Base-by-base conservation (phyloP, 345 rosid species). In the Camelina neglecta region DNA sequence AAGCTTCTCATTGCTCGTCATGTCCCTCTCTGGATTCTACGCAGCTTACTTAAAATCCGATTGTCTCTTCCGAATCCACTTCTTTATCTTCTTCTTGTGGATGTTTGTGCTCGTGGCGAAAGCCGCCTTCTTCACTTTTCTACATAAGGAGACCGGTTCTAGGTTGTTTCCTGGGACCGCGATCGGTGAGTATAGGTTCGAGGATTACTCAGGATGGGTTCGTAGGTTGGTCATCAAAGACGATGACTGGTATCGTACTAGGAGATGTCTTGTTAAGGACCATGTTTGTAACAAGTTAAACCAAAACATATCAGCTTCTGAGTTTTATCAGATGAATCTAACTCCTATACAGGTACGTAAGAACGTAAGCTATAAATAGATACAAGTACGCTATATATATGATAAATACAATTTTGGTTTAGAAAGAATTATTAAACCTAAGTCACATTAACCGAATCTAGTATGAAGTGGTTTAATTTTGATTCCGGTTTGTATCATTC, bases 11-110 rank as follows among this genome's bases (percentile, higher is more conserved):
- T 67, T 78, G 35, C 24, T 78, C 7, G 24, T 35, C 6, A 51
- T 78, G 65, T 20, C 60, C 4, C 45, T 78, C 8, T 0, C 69
- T 5, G 81, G 81, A 33, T 72, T 67, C 60, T 78, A 67, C 49
- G 81, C 70, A 15, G 73, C 78, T 53, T 78, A 73, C 31, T 73
- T 13, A 58, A 78, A 67, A 67, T 78, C 81, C 11, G 81, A 78
- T 60, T 78, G 78, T 67, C 60, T 78, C 13, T 78, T 67, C 36
- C 49, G 81, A 44, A 73, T 78, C 1, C 56, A 78, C 51, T 73
- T 73, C 77, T 78, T 78, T 64, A 59, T 78, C 24, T 66, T 73
- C 53, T 73, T 78, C 81, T 67, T 78, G 65, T 78, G 81, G 81
- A 67, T 78, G 70, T 60, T 78, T 10, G 69, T 73, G 6, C 29